Evolutionary conservation across 352 stramenopile genomes (phyloP).

Genomic region (Discostella stelligera): DNA sequence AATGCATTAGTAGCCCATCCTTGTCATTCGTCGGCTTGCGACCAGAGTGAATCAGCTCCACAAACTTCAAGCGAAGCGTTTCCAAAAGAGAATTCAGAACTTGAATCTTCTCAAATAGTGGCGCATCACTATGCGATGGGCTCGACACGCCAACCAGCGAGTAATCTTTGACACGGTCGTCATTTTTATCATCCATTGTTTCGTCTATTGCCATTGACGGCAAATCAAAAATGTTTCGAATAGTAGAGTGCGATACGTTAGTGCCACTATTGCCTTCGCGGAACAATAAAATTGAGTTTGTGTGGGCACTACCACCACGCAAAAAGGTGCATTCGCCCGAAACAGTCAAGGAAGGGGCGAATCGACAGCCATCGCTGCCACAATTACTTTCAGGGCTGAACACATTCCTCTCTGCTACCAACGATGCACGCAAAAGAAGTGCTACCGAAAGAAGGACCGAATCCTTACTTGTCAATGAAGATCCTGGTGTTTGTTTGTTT

Average conservation of each 20-base stretch:
- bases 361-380: slow-evolving; percentile 8
- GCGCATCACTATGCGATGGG: slow-evolving; percentile 5
- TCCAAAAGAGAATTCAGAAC: slow-evolving; percentile 42
- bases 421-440: slow-evolving; percentile 47
- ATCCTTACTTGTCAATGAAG: slow-evolving; percentile 28
- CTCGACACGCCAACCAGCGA: not conserved
- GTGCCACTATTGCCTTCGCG: slow-evolving; percentile 13
- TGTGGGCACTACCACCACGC: slow-evolving; percentile 34
- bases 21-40: slow-evolving; percentile 15
- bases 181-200: not conserved
- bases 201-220: slow-evolving; percentile 38
- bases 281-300: slow-evolving; percentile 51
- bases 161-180: not conserved
- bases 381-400: slow-evolving; percentile 3
- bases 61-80: slow-evolving; percentile 50
- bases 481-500: slow-evolving; percentile 10
- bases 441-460: slow-evolving; percentile 45
- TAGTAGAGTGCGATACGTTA: slow-evolving; percentile 6
- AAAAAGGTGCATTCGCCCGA: slow-evolving; percentile 48
- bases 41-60: slow-evolving; percentile 47
- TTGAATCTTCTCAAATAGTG: slow-evolving; percentile 39
- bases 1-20: slow-evolving; percentile 32
- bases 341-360: slow-evolving; percentile 46
- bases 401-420: slow-evolving; percentile 14
- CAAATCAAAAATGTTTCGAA: slow-evolving; percentile 45